These are phyloP conservation scores for Melanogaster broomeanus DNA, from an alignment of 768 basidiomycete species.

Conservation along the genomic window DNA sequence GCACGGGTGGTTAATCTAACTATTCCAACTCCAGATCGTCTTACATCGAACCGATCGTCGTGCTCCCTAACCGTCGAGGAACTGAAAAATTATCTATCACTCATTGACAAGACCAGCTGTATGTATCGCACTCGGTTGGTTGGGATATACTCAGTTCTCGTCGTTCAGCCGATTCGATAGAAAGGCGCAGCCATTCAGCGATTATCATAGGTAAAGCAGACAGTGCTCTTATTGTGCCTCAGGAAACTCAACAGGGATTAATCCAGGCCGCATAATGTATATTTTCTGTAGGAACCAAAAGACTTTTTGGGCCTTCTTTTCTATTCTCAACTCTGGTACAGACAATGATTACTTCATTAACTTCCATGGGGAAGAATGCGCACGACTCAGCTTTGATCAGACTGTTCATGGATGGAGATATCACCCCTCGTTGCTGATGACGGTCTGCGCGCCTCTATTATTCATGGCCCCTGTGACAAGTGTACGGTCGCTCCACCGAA, in stretches of 20 bases:
- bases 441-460: constrained; percentile 40
- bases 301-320: neutral
- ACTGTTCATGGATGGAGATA: constrained; percentile 30
- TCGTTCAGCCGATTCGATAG: constrained; percentile 12
- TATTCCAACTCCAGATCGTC: constrained; percentile 18
- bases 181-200: constrained; percentile 14
- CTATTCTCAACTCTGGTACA: constrained; percentile 16
- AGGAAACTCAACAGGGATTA: constrained; percentile 4
- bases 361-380: constrained; percentile 44
- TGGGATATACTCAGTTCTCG: neutral
- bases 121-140: neutral
- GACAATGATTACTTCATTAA: constrained; percentile 40
- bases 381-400: constrained; percentile 39
- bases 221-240: neutral
- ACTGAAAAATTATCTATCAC: constrained; percentile 20
- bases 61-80: constrained; percentile 18
- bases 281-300: constrained; percentile 22
- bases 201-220: constrained; percentile 22
- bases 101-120: constrained; percentile 29
- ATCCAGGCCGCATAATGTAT: constrained; percentile 32
- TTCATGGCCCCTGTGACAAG: constrained; percentile 54
- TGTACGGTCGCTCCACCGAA: constrained; percentile 43
- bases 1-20: neutral
- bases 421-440: constrained; percentile 40
- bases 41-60: constrained; percentile 28